These are phyloP conservation scores for Aphanocladium album DNA, from an alignment of 2,329 filamentous ascomycete species.

Conservation along the genomic window DNA sequence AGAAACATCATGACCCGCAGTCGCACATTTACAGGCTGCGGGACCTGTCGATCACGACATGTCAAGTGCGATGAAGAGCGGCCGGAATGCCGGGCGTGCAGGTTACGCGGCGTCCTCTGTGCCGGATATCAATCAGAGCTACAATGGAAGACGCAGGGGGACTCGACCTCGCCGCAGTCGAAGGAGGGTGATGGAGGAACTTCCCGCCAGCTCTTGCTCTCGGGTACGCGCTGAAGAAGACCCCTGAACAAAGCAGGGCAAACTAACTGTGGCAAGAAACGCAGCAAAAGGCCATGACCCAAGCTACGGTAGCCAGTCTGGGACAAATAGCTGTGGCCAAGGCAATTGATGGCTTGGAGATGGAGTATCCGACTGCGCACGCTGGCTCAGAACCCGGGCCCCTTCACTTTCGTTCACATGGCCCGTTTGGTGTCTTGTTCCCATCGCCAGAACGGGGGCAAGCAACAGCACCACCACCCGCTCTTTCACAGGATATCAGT, in stretches of 20 bases:
- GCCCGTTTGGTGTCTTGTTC: neutral
- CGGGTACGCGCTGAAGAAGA: neutral
- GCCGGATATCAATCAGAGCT: conserved; percentile 16
- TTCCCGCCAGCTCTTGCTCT: neutral
- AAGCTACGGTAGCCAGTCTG: neutral
- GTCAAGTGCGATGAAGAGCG: conserved; percentile 18
- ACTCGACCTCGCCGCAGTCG: too few relatives aligned
- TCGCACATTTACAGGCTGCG: conserved; percentile 2
- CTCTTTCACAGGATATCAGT: too few relatives aligned
- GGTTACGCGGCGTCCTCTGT: conserved; percentile 13
- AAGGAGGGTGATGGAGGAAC: neutral
- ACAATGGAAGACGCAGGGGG: conserved; percentile 14
- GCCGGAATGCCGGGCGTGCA: conserved; percentile 16
- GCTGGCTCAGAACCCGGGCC: neutral
- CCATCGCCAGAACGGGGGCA: neutral
- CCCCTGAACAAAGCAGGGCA: neutral
- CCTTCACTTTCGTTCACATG: neutral
- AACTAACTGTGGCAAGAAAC: neutral
- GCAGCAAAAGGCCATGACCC: conserved; percentile 2
- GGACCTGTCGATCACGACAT: conserved; percentile 3
- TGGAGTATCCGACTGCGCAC: neutral
- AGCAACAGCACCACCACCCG: too few relatives aligned
- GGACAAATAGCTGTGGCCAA: neutral
- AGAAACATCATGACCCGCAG: neutral
- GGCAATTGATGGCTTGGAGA: neutral